Conservation (phyloP, 768 basidiomycete species). For the Suillus ampliporus region DNA sequence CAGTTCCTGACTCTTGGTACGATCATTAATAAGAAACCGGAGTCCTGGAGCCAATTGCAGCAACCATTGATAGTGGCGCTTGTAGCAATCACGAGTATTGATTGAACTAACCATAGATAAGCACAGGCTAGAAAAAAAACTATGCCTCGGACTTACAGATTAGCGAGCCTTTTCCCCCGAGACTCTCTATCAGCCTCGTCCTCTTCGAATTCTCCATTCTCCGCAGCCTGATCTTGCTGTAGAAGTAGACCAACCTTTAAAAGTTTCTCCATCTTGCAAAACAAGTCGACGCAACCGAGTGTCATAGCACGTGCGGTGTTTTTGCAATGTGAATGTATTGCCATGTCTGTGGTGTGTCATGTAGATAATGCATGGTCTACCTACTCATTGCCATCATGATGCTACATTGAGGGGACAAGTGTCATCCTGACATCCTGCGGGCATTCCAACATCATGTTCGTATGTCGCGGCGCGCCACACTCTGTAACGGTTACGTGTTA, state of each 20-base stretch:
- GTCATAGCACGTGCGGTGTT: slow-evolving; percentile 5
- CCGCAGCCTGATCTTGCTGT: not conserved
- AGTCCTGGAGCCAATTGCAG: slow-evolving; percentile 5
- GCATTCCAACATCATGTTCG: too few relatives aligned
- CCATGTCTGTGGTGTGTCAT: too few relatives aligned
- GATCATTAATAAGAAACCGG: not conserved
- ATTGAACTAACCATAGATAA: not conserved
- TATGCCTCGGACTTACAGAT: slow-evolving; percentile 9
- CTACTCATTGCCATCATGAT: too few relatives aligned
- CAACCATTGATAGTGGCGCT: slow-evolving; percentile 1
- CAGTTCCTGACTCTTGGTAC: not conserved
- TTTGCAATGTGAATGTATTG: too few relatives aligned
- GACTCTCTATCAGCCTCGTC: not conserved
- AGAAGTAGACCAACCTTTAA: not conserved
- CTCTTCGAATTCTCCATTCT: not conserved
- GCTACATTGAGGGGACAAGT: too few relatives aligned
- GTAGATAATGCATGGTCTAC: too few relatives aligned
- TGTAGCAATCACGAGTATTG: slow-evolving; percentile 2
- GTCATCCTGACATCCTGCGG: too few relatives aligned
- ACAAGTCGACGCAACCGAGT: not conserved
- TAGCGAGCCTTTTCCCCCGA: not conserved
- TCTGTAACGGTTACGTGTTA: too few relatives aligned
- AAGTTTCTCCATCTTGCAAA: slow-evolving; percentile 5
- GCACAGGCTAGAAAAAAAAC: not conserved
- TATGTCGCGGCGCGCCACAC: too few relatives aligned